These are phyloP conservation scores for Pseudogymnoascus sp. DNA, from an alignment of 2,329 filamentous ascomycete species.

Conservation along the genomic window DNA sequence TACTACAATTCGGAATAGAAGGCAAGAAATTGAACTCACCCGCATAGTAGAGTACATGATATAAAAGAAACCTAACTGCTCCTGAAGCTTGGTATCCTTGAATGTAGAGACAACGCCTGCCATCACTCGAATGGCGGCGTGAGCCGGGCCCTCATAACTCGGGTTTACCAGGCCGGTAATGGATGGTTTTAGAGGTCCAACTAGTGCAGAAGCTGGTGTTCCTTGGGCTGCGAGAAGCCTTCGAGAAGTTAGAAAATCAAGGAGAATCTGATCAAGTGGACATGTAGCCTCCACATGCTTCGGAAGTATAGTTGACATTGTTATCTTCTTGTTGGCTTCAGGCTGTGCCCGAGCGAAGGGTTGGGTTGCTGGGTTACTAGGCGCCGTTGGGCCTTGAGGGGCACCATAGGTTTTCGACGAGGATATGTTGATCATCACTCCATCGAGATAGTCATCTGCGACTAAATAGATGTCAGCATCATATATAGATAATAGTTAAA, in stretches of 20 bases:
- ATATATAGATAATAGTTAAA: not conserved
- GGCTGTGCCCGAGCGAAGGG: conserved; percentile 1
- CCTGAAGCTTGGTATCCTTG: conserved; percentile 5
- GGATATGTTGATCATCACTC: not conserved
- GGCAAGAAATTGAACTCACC: not conserved
- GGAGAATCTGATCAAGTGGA: conserved; percentile 10
- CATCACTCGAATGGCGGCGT: conserved; percentile 7
- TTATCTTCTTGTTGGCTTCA: not conserved
- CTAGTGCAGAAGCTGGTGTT: not conserved
- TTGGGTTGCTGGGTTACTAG: not conserved
- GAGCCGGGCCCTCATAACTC: not conserved
- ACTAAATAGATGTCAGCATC: not conserved
- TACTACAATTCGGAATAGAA: not conserved
- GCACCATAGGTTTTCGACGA: not conserved
- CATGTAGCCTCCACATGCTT: conserved; percentile 8
- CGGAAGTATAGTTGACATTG: conserved; percentile 4
- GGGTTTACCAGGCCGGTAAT: conserved; percentile 7
- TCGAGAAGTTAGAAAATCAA: conserved; percentile 4
- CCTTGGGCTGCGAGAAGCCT: not conserved
- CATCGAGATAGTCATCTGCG: not conserved
- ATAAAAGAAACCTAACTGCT: conserved; percentile 8
- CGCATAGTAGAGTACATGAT: conserved; percentile 1
- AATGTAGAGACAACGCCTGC: conserved; percentile 9
- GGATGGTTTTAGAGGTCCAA: conserved; percentile 4
- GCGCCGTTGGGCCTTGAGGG: not conserved